Conservation (phyloP, 129 eudicot genomes). For the Deinandra increscens region DNA sequence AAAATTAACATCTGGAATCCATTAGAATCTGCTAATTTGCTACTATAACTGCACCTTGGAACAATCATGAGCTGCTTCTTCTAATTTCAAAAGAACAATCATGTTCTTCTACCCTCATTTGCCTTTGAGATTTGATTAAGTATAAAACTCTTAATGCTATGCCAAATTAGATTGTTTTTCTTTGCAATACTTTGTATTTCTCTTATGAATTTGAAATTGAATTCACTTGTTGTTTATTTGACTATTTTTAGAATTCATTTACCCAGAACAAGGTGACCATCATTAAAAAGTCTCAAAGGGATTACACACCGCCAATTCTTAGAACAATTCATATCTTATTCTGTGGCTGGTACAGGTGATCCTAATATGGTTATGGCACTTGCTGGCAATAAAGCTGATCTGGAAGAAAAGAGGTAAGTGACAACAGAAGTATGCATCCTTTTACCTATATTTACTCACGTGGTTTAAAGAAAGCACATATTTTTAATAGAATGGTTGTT, state of each 20-base stretch:
- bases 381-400: conserved; percentile 93
- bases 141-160: background rate
- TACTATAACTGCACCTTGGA: no score
- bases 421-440: conserved; percentile 71
- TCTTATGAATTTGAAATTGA: conserved; percentile 7
- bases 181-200: background rate
- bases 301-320: background rate
- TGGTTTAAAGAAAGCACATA: background rate
- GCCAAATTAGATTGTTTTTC: no score
- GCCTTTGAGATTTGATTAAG: background rate
- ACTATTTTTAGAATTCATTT: conserved; percentile 64
- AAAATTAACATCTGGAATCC: no score
- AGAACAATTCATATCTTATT: conserved; percentile 1
- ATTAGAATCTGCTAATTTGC: no score
- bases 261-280: conserved; percentile 76
- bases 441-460: conserved; percentile 10
- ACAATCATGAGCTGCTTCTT: no score
- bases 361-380: conserved; percentile 98
- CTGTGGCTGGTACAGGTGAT: conserved; percentile 53
- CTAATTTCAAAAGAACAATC: no score
- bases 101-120: background rate
- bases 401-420: conserved; percentile 88
- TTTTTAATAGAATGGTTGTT: background rate
- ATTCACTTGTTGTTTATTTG: conserved; percentile 12
- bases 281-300: background rate